Base-by-base conservation (phyloP, 768 basidiomycete genomes). In the Auricularia cornea region DNA sequence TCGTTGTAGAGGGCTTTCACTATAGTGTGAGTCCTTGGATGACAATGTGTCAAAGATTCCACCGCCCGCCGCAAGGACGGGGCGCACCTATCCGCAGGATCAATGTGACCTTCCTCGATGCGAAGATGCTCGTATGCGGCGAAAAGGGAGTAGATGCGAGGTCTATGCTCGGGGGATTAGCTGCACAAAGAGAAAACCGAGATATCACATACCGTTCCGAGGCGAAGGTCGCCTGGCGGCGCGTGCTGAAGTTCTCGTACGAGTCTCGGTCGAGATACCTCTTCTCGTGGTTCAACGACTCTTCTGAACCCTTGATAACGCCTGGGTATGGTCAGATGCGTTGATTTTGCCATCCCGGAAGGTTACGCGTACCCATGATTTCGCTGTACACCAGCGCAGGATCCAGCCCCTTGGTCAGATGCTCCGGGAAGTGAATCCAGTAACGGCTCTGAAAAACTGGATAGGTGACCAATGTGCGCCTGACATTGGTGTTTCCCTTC, bases 271-370 rank as follows among this genome's bases (percentile, higher is more conserved):
- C 77, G 3, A 89, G 74, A 69, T 73, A 78, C 2, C 80, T 72
- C 2, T 70, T 66, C 2, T 68, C 69, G 60, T 67, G 72, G 0
- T 62, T 61, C 8, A 84, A 62, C 0, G 86, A 75, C 57, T 74
- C 73, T 69, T 89, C 86, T 0, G 88, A 87, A 20, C 89, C 88
- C 68, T 83, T 81, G 65, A 90, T 84, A 4, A 86, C 81, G 33
- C 87, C 87, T 72, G 44, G 70, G 23, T 16, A 20, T n/a, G 62
- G 26, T 26, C 48, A 64, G 32, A 62, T 10, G 20, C n/a, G 30
- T n/a, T n/a, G n/a, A n/a, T n/a, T n/a, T n/a, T n/a, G n/a, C n/a
- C n/a, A n/a, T n/a, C n/a, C n/a, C n/a, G n/a, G n/a, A n/a, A n/a
- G 33, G 35, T 14, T 38, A 35, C 35, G 68, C 75, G n/a, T 61